Base-by-base conservation (phyloP, 345 rosid species). In the Salix koriyanagi region DNA sequence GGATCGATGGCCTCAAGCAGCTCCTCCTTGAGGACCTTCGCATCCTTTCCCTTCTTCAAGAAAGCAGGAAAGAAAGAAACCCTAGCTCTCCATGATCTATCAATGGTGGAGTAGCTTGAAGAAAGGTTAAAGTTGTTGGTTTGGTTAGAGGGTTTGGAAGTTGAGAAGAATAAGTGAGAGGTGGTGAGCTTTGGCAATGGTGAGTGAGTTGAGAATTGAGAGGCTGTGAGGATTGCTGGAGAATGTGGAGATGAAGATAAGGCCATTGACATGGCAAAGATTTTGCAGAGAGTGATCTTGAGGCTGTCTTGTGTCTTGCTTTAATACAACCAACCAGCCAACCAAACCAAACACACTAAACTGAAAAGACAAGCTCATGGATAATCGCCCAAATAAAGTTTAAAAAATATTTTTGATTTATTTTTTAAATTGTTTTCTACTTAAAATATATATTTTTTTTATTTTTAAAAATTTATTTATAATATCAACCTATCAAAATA, bases 61-160 rank as follows among this genome's bases (percentile, higher is more conserved):
- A 94, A 94, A 70, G 91, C 87, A 1, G 96, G 95, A 78, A 91
- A 92, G 81, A 94, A 94, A 41, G 97, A 89, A 70, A 90, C 86
- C 2, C 75, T 80, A 73, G 90, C 86, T 73, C 87, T 86, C 88
- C 86, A 88, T 46, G 52, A 46, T 68, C 85, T 84, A 71, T 81
- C 79, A 75, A 75, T 32, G 62, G 48, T 67, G 34, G n/a, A 68
- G 64, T 28, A 52, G 67, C 4, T 39, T 68, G 32, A 69, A 7
- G 80, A 61, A 14, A 74, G 79, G 36, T 80, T 44, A 36, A 65
- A 79, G 75, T 39, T 74, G 73, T 54, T 60, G 73, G 76, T 74
- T 10, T 46, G 75, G 50, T 39, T 82, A 83, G 64, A 2, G 46
- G 85, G 70, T 67, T 73, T 86, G 3, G 30, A 4, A 48, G 76